phyloP scores from a whole-genome alignment of 768 basidiomycete genomes.

The Lactarius indigo region DNA sequence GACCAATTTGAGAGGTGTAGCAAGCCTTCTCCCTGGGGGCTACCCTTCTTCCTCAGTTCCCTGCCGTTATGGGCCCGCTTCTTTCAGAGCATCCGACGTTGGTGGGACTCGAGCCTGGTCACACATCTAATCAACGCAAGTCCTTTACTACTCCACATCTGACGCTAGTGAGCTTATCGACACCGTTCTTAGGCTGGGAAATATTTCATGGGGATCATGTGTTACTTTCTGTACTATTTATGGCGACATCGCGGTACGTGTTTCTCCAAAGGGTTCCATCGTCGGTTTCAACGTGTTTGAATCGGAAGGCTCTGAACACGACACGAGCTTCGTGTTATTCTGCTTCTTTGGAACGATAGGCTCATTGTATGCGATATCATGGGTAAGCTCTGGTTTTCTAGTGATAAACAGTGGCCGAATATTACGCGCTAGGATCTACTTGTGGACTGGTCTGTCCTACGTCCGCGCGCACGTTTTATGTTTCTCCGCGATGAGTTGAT shows the following conservation, averaged over 20 bases:
- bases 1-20: conserved; percentile 49
- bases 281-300: not conserved
- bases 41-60: conserved; percentile 53
- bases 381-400: conserved; percentile 50
- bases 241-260: conserved; percentile 68
- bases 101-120: conserved; percentile 63
- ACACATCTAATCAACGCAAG: conserved; percentile 88
- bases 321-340: conserved; percentile 61
- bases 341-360: conserved; percentile 59
- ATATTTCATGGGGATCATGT: conserved; percentile 65
- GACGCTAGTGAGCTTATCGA: conserved; percentile 2
- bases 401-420: not conserved
- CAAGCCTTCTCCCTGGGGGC: conserved; percentile 51
- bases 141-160: conserved; percentile 8
- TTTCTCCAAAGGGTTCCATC: conserved; percentile 7
- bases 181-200: conserved; percentile 66
- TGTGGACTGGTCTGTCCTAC: conserved; percentile 90
- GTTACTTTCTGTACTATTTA: conserved; percentile 63
- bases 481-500: conserved; percentile 73
- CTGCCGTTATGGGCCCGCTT: conserved; percentile 76
- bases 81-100: conserved; percentile 86
- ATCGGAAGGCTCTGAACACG: conserved; percentile 36
- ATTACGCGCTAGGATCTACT: conserved; percentile 59
- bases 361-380: conserved; percentile 67
- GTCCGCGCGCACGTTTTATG: conserved; percentile 49